Evolutionary conservation across 306 rosid species (phyloP).

Genomic region (Prunus fruticosa): DNA sequence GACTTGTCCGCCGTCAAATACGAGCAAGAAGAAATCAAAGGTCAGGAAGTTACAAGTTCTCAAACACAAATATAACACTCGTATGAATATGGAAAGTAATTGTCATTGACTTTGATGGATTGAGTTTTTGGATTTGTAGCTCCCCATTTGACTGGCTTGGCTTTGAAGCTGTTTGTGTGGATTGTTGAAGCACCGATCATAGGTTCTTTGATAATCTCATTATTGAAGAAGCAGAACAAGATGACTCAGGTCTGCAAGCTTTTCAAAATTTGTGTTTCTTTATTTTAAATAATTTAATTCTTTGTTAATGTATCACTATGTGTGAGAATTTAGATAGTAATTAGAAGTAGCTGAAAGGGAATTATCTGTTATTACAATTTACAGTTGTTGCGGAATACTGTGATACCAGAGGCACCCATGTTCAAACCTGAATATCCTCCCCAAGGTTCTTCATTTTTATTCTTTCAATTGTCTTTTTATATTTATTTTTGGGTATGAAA

Average conservation of each 20-base stretch:
- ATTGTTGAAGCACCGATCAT: slow-evolving; percentile 56
- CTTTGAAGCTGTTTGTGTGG: slow-evolving; percentile 60
- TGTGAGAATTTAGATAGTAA: background rate
- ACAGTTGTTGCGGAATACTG: slow-evolving; percentile 70
- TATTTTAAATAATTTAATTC: background rate
- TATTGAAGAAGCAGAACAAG: slow-evolving; percentile 67
- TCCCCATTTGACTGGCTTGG: slow-evolving; percentile 83
- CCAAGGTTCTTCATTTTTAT: slow-evolving; percentile 50
- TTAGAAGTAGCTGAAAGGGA: background rate
- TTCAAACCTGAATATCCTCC: slow-evolving; percentile 95
- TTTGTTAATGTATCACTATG: too few species aligned
- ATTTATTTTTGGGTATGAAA: slow-evolving; percentile 12
- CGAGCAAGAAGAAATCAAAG: slow-evolving; percentile 47
- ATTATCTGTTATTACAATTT: slow-evolving; percentile 14
- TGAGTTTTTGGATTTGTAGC: slow-evolving; percentile 59
- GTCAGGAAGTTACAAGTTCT: slow-evolving; percentile 18
- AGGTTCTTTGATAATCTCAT: slow-evolving; percentile 51
- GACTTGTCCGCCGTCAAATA: slow-evolving; percentile 66
- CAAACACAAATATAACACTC: background rate
- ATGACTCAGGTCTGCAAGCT: slow-evolving; percentile 50
- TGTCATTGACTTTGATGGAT: background rate
- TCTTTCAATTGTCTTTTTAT: background rate
- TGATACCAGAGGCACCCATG: slow-evolving; percentile 86
- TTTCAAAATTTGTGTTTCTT: background rate
- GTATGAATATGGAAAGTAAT: background rate